A percentile compares a stretch with the other conserved stretches of the same genome.
These are phyloP conservation scores for Cardamine occulta DNA, from an alignment of 345 rosid genomes.

Conservation along the genomic window DNA sequence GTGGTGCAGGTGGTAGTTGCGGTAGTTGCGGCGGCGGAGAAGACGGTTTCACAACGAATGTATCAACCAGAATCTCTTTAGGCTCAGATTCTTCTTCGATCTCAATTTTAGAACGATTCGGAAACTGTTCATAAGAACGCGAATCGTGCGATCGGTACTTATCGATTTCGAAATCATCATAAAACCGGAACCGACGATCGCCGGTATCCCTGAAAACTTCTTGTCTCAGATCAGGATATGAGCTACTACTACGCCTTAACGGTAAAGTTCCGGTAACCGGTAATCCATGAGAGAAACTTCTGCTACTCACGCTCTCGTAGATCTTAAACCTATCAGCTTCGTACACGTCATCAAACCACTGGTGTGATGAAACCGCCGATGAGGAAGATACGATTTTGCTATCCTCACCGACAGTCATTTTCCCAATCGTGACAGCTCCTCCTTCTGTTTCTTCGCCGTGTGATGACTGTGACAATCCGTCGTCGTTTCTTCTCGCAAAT, in stretches of 20 bases:
- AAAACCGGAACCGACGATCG: slow-evolving; percentile 61
- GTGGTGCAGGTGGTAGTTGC: slow-evolving; percentile 36
- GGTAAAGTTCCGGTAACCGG: slow-evolving; percentile 45
- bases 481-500: slow-evolving; percentile 62
- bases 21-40: slow-evolving; percentile 31
- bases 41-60: slow-evolving; percentile 51
- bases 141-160: slow-evolving; percentile 41
- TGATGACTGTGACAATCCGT: slow-evolving; percentile 38
- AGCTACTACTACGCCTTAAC: slow-evolving; percentile 72
- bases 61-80: slow-evolving; percentile 68
- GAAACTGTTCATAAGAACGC: slow-evolving; percentile 23
- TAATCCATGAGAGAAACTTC: slow-evolving; percentile 29
- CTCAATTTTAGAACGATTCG: slow-evolving; percentile 37
- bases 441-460: slow-evolving; percentile 15
- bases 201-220: slow-evolving; percentile 49
- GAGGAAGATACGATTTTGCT: slow-evolving; percentile 19
- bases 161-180: slow-evolving; percentile 69
- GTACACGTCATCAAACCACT: slow-evolving; percentile 56
- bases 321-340: slow-evolving; percentile 45
- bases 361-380: slow-evolving; percentile 25
- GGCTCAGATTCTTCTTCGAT: slow-evolving; percentile 54
- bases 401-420: slow-evolving; percentile 17
- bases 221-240: slow-evolving; percentile 76
- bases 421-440: slow-evolving; percentile 10
- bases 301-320: slow-evolving; percentile 29